Percentiles rank a stretch among this genome's conserved stretches.
These are phyloP conservation scores for Chlamydomonas asymmetrica DNA, from an alignment of 139 green algal species.

Conservation along the genomic window DNA sequence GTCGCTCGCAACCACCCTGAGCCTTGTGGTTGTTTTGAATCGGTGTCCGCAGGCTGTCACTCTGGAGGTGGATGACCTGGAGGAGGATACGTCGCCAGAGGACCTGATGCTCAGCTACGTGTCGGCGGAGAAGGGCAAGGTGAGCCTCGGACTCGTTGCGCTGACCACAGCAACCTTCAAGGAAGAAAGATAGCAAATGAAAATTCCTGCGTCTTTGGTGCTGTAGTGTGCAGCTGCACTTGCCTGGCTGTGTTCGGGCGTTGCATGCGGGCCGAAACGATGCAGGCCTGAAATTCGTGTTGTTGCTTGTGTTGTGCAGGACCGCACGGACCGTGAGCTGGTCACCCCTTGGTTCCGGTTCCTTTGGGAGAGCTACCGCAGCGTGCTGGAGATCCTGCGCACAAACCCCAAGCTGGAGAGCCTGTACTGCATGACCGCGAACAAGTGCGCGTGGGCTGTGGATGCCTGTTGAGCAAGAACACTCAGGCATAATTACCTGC, in stretches of 20 bases:
- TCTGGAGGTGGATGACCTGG: constrained; percentile 92
- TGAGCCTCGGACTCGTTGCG: too few relatives aligned
- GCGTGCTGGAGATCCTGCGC: constrained; percentile 94
- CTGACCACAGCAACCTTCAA: too few relatives aligned
- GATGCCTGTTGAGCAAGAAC: too few relatives aligned
- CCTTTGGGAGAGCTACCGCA: constrained; percentile 98
- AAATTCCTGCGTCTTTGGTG: too few relatives aligned
- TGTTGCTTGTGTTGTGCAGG: constrained; percentile 59
- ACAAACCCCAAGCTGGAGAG: constrained; percentile 97
- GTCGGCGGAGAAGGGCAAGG: constrained; percentile 90
- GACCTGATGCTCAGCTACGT: constrained; percentile 98
- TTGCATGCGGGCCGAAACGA: too few relatives aligned
- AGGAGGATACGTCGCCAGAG: constrained; percentile 94
- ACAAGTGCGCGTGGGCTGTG: too few relatives aligned
- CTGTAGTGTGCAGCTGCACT: not conserved
- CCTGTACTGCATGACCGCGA: constrained; percentile 91
- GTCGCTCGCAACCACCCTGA: too few relatives aligned
- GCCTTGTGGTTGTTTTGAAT: too few relatives aligned
- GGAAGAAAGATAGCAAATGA: too few relatives aligned
- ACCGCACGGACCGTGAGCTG: constrained; percentile 93
- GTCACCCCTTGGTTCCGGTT: constrained; percentile 99
- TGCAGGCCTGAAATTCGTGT: too few relatives aligned
- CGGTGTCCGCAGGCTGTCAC: constrained; percentile 53
- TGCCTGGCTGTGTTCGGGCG: too few relatives aligned
- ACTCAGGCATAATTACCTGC: too few relatives aligned